Base-by-base conservation (phyloP, 1,284 basidiomycete genomes). In the Pterulicium gracile region DNA sequence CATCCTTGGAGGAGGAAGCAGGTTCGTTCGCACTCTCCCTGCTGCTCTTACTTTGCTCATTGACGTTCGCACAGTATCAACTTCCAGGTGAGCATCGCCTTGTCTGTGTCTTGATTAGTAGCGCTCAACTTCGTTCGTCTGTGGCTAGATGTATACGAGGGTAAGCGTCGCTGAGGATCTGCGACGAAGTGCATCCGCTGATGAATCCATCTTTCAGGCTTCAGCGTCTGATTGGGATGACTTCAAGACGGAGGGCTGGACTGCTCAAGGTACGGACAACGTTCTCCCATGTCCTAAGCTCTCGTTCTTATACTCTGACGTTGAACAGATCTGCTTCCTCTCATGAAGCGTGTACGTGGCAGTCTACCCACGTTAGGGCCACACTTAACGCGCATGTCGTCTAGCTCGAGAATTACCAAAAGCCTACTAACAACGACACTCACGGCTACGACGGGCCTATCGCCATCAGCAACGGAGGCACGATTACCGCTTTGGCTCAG, bases 201-300 rank as follows among this genome's bases (percentile, higher is more conserved):
- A 49, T 34, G 27, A 18, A 51, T 17, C 24, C 23, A 1, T 42
- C 17, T 39, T 51, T 45, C 46, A 77, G 67, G 79, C 78, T 39
- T 81, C 79, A 17, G 78, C 75, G 17, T 81, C 79, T 23, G 79
- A 82, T 56, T 82, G 80, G 80, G 80, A 84, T 58, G 81, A 83
- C 59, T 85, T 84, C 69, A 83, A 83, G 67, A 70, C 70, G 24
- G 72, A 74, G 47, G 81, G 81, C 42, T 83, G 79, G 81, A 75
- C 69, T 7, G 72, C 73, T 14, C 66, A 80, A 59, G 77, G 77
- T 77, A 45, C n/a, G n/a, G n/a, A n/a, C n/a, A 32, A 63, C 50
- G 13, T 40, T 50, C 46, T 49, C n/a, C 42, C 17, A 34, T 27
- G 36, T 24, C n/a, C 48, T 39, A 32, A 45, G 24, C 19, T 23